Conservation (phyloP, 768 basidiomycete genomes). For the Termitomyces sp. region DNA sequence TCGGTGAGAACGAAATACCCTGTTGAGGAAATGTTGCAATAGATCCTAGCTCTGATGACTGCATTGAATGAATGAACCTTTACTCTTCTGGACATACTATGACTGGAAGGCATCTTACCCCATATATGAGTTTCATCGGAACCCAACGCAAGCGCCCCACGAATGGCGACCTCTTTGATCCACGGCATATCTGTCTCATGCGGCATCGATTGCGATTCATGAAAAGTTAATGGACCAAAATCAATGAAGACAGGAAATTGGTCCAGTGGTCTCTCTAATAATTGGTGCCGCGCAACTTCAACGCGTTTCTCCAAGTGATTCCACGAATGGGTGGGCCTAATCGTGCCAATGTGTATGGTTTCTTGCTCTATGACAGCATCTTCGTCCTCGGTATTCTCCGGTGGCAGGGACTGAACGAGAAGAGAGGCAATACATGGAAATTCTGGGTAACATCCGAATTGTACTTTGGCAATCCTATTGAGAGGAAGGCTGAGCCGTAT, state of each 20-base stretch:
- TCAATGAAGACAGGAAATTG: slow-evolving; percentile 31
- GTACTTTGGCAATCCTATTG: slow-evolving; percentile 24
- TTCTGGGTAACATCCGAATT: slow-evolving; percentile 18
- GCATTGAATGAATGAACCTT: not conserved
- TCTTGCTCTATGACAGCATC: slow-evolving; percentile 17
- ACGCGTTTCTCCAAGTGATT: slow-evolving; percentile 20
- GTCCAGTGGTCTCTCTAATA: slow-evolving; percentile 4
- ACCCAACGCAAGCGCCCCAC: slow-evolving; percentile 24
- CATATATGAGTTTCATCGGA: slow-evolving; percentile 25
- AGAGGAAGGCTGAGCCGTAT: slow-evolving; percentile 44
- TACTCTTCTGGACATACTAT: not conserved
- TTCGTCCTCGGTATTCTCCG: slow-evolving; percentile 16
- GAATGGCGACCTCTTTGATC: slow-evolving; percentile 24
- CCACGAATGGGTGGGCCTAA: slow-evolving; percentile 21
- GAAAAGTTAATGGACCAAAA: slow-evolving; percentile 33
- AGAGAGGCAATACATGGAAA: slow-evolving; percentile 22
- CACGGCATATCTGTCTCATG: slow-evolving; percentile 8
- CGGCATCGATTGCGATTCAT: slow-evolving; percentile 14
- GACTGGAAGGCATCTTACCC: slow-evolving; percentile 19
- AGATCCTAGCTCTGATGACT: slow-evolving; percentile 33
- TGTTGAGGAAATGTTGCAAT: slow-evolving; percentile 25
- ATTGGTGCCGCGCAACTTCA: slow-evolving; percentile 21
- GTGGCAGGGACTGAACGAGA: slow-evolving; percentile 14
- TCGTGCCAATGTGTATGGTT: slow-evolving; percentile 24
- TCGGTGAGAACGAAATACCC: slow-evolving; percentile 39